phyloP scores from a whole-genome alignment of 2,329 filamentous ascomycete species.

The Fusarium metavorans region DNA sequence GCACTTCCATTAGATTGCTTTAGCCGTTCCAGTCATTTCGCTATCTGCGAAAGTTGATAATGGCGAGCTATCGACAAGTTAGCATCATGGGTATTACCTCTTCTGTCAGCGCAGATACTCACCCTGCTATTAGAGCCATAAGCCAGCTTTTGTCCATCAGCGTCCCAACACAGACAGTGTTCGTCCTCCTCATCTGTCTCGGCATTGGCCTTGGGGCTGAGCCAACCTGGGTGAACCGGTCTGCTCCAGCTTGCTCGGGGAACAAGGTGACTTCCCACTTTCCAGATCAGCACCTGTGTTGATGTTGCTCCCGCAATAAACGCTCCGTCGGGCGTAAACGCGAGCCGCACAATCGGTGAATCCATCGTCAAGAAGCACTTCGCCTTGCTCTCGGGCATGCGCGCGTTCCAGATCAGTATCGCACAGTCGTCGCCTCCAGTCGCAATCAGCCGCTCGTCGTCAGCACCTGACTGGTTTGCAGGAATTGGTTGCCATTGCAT shows the following conservation, averaged over 20 bases:
- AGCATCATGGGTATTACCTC: constrained; percentile 5
- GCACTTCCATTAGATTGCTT: not conserved
- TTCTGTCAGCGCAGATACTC: constrained; percentile 49
- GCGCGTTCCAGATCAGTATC: constrained; percentile 72
- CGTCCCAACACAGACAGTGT: constrained; percentile 73
- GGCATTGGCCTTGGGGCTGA: constrained; percentile 65
- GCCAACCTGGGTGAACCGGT: constrained; percentile 67
- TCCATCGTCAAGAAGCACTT: constrained; percentile 73
- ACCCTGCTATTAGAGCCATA: constrained; percentile 74
- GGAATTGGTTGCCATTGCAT: constrained; percentile 71
- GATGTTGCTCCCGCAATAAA: constrained; percentile 73
- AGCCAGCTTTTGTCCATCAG: constrained; percentile 70
- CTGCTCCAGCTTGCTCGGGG: constrained; percentile 72
- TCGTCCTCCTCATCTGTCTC: constrained; percentile 70
- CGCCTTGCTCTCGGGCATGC: constrained; percentile 65
- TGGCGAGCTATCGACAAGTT: constrained; percentile 55
- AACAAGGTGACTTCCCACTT: constrained; percentile 68
- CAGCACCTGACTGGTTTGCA: constrained; percentile 48
- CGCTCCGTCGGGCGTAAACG: constrained; percentile 73
- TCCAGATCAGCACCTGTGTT: constrained; percentile 72
- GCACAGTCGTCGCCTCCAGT: constrained; percentile 73
- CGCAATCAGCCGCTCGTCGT: constrained; percentile 69
- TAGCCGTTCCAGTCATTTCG: not conserved
- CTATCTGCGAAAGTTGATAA: constrained; percentile 63
- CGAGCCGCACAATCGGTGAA: constrained; percentile 66